Percentiles rank a stretch among this genome's conserved stretches.
Evolutionary conservation across 257 asterid genomes (phyloP).

Genomic region (Solanum chilense): DNA sequence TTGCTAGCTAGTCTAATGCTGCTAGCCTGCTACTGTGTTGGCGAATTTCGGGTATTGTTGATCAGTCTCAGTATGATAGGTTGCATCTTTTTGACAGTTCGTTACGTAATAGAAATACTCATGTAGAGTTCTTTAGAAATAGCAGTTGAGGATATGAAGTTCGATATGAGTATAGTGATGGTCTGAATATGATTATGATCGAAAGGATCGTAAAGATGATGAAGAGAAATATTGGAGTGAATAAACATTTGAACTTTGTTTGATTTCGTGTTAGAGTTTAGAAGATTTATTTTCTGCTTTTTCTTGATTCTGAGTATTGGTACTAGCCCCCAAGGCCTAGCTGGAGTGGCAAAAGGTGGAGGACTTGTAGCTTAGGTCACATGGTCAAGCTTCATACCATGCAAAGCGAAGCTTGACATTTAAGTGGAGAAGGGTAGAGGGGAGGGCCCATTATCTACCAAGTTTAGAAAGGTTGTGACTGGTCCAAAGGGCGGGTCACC

Average conservation of each 20-base stretch:
- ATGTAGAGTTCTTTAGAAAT: neutral
- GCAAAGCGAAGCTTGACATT: too few relatives aligned
- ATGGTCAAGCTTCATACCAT: too few relatives aligned
- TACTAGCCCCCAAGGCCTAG: neutral
- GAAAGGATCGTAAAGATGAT: neutral
- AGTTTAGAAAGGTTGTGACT: too few relatives aligned
- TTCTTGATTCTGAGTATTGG: neutral
- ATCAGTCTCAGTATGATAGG: neutral
- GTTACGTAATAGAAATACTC: neutral
- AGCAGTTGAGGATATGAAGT: slow-evolving; percentile 55
- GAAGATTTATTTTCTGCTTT: neutral
- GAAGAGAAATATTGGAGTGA: slow-evolving; percentile 74
- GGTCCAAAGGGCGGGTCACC: too few relatives aligned
- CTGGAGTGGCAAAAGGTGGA: too few relatives aligned
- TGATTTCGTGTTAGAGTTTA: neutral
- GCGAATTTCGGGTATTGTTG: neutral
- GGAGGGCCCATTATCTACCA: too few relatives aligned
- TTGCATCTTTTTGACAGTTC: neutral
- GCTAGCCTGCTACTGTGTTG: neutral
- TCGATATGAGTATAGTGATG: slow-evolving; percentile 3
- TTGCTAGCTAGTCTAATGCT: neutral
- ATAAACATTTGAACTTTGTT: slow-evolving; percentile 5
- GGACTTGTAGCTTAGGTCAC: too few relatives aligned
- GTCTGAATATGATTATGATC: neutral
- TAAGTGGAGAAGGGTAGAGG: too few relatives aligned